phyloP scores from a whole-genome alignment of 2,329 filamentous ascomycete genomes.

The Peltaster fructicola region DNA sequence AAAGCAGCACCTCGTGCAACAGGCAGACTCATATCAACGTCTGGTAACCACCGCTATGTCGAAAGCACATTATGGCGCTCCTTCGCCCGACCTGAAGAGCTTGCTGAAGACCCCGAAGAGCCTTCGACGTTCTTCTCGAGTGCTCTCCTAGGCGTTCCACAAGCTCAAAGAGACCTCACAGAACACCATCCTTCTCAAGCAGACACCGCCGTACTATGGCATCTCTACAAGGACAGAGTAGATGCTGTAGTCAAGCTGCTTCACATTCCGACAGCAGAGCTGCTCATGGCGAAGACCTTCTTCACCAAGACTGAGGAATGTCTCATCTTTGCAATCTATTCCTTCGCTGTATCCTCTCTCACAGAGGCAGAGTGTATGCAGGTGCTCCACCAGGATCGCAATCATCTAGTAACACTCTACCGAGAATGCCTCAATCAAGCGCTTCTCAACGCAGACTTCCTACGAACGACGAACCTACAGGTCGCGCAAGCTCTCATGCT shows the following conservation, averaged over 20 bases:
- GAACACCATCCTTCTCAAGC: conserved; percentile 38
- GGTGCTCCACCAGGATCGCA: conserved; percentile 32
- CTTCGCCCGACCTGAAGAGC: conserved; percentile 13
- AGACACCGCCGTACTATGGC: conserved; percentile 34
- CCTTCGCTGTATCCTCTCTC: conserved; percentile 36
- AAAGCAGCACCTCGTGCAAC: neutral
- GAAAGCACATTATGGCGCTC: conserved; percentile 19
- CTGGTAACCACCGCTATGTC: conserved; percentile 26
- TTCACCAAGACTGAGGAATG: conserved; percentile 41
- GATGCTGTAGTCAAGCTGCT: conserved; percentile 55
- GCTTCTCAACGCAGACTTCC: conserved; percentile 47
- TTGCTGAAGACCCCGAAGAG: conserved; percentile 10
- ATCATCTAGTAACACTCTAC: conserved; percentile 25
- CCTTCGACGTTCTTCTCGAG: too few relatives aligned
- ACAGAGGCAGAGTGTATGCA: conserved; percentile 28
- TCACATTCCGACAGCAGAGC: conserved; percentile 38
- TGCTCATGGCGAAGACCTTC: conserved; percentile 37
- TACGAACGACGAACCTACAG: conserved; percentile 46
- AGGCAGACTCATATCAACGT: conserved; percentile 13
- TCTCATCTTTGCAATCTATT: conserved; percentile 43
- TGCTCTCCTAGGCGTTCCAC: conserved; percentile 8
- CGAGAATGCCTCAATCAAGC: conserved; percentile 41
- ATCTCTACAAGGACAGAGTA: conserved; percentile 51
- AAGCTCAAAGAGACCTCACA: conserved; percentile 15
- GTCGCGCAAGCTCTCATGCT: conserved; percentile 51